Conservation (phyloP, 2,329 filamentous ascomycete species). For the Orbilia oligospora region DNA sequence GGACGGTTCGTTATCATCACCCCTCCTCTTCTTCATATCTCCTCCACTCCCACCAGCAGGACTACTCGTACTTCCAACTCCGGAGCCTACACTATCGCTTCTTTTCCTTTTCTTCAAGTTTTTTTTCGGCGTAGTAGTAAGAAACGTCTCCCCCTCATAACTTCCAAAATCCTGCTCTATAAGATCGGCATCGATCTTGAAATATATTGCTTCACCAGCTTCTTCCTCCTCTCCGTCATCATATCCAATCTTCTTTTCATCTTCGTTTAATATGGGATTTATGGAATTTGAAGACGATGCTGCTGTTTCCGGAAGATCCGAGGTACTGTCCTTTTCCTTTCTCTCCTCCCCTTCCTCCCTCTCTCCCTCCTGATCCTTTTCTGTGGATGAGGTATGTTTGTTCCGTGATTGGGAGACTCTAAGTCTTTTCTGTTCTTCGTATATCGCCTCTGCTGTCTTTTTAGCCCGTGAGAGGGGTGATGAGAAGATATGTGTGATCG, state of each 20-base stretch:
- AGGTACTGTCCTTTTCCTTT: constrained; percentile 67
- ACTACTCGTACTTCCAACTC: constrained; percentile 51
- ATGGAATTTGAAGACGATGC: constrained; percentile 67
- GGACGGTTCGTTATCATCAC: constrained; percentile 55
- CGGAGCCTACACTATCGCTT: constrained; percentile 66
- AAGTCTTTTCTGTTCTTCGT: constrained; percentile 66
- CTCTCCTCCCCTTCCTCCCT: too few relatives aligned
- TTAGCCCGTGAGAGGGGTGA: constrained; percentile 82
- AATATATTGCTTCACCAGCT: constrained; percentile 24
- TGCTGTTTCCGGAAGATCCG: constrained; percentile 59
- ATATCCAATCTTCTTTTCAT: neutral
- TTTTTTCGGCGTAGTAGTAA: constrained; percentile 44
- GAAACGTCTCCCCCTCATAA: constrained; percentile 76
- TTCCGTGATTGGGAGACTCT: constrained; percentile 62
- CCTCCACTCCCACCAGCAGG: neutral
- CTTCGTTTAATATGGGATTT: constrained; percentile 26
- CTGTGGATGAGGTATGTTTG: constrained; percentile 61
- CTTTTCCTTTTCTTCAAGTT: constrained; percentile 63
- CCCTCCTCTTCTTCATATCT: constrained; percentile 57
- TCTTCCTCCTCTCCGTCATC: constrained; percentile 13
- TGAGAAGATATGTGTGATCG: constrained; percentile 80
- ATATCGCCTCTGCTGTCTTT: constrained; percentile 78
- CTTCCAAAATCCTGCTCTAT: constrained; percentile 82
- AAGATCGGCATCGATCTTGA: constrained; percentile 68
- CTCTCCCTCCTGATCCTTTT: constrained; percentile 21